Conservation (phyloP, 2,329 filamentous ascomycete species). For the Apiospora hydei region DNA sequence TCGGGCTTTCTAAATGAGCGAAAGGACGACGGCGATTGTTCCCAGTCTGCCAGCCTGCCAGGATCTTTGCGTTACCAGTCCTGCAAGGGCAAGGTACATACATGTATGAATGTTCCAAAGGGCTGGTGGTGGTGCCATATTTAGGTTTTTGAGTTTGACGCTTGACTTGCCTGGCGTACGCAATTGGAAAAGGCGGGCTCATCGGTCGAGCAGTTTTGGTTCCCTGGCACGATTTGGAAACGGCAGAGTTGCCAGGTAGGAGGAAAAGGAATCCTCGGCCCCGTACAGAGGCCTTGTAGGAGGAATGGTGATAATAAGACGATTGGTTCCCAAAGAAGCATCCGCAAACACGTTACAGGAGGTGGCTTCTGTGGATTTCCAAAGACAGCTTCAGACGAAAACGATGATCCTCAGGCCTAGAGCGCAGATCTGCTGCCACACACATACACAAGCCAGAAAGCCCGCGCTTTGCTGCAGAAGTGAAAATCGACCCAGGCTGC, state of each 20-base stretch:
- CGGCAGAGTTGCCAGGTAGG: background rate
- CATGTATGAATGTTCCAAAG: background rate
- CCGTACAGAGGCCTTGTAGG: background rate
- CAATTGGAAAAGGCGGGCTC: background rate
- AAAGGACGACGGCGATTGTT: background rate
- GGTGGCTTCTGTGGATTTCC: background rate
- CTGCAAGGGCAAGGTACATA: background rate
- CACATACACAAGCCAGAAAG: background rate
- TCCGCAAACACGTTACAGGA: conserved; percentile 14
- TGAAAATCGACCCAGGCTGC: background rate
- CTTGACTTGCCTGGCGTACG: background rate
- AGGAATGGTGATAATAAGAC: background rate
- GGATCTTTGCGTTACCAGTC: background rate
- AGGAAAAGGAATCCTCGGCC: conserved; percentile 3
- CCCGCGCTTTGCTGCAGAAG: too few species aligned
- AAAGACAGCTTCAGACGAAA: conserved; percentile 8
- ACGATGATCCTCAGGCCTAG: background rate
- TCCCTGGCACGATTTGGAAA: conserved; percentile 4
- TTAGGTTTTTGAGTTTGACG: background rate
- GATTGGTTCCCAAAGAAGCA: background rate
- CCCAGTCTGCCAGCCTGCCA: background rate
- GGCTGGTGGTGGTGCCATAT: conserved; percentile 4
- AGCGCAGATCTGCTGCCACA: background rate
- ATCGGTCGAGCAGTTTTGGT: background rate
- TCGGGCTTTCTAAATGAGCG: background rate